Percentiles rank a stretch among this genome's conserved stretches.
Conservation (phyloP, 176 grass and related monocot species). For the Eleusine indica region DNA sequence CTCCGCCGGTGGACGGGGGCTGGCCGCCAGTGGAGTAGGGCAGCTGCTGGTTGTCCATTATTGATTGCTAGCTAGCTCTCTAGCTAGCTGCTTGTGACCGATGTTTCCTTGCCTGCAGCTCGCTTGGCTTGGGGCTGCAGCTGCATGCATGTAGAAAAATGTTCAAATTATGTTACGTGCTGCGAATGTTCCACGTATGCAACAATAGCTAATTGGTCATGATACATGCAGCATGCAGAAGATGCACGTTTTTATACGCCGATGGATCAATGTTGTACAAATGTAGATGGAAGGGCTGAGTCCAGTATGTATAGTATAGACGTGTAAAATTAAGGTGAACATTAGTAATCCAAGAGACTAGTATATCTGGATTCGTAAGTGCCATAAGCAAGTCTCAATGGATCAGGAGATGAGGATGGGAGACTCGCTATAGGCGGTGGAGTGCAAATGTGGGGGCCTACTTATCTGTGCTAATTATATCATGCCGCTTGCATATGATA, state of each 20-base stretch:
- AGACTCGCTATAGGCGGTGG: conserved; percentile 40
- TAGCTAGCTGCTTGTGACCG: not conserved
- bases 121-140: not conserved
- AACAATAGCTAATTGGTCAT: conserved; percentile 6
- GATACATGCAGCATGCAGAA: conserved; percentile 9
- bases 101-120: not conserved
- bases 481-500: not conserved
- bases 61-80: not conserved
- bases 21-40: conserved; percentile 41
- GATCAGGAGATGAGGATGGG: conserved; percentile 43
- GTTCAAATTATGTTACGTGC: not conserved
- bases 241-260: not conserved
- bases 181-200: conserved; percentile 29
- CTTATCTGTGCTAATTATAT: conserved; percentile 36
- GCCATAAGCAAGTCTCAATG: not conserved
- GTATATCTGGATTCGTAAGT: not conserved
- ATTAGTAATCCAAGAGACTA: not conserved
- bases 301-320: too few relatives aligned
- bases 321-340: not conserved
- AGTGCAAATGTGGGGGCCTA: conserved; percentile 32
- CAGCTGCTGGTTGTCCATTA: conserved; percentile 68
- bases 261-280: not conserved
- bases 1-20: conserved; percentile 38
- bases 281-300: too few relatives aligned
- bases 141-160: conserved; percentile 45